Conservation (phyloP, 2,329 filamentous ascomycete genomes). For the Aulographum hederae region DNA sequence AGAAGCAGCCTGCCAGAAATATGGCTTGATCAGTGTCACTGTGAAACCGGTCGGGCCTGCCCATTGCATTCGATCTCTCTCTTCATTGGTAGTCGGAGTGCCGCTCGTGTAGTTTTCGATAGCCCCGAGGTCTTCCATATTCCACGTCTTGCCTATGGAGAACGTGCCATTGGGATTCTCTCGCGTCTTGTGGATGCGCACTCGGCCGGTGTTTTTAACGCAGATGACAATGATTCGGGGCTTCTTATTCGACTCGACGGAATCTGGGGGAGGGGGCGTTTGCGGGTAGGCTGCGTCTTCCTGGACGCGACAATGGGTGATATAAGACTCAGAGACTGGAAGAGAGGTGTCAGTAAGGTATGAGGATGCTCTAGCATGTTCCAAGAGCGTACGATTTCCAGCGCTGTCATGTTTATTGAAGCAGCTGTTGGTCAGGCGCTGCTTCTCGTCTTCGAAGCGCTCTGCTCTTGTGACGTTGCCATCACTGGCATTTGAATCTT, state of each 20-base stretch:
- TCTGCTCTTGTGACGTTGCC: no score
- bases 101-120: conserved; percentile 67
- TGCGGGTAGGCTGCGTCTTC: conserved; percentile 77
- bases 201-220: conserved; percentile 77
- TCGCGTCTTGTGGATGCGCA: conserved; percentile 90
- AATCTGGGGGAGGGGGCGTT: conserved; percentile 63
- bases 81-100: conserved; percentile 38
- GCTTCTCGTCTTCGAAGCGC: conserved; percentile 91
- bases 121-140: conserved; percentile 69
- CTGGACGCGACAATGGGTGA: conserved; percentile 83
- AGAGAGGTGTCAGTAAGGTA: conserved; percentile 6
- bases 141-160: conserved; percentile 97
- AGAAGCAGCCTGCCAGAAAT: conserved; percentile 90
- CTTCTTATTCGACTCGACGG: conserved; percentile 62
- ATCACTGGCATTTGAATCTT: no score
- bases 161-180: conserved; percentile 90
- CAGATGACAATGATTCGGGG: conserved; percentile 81
- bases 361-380: neutral
- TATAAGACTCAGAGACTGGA: conserved; percentile 77
- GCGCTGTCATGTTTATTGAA: conserved; percentile 80
- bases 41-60: conserved; percentile 70
- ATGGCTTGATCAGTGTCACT: conserved; percentile 80
- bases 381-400: conserved; percentile 60
- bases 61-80: conserved; percentile 49
- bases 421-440: conserved; percentile 83